phyloP scores from a whole-genome alignment of 345 rosid species.

The Alliaria petiolata region DNA sequence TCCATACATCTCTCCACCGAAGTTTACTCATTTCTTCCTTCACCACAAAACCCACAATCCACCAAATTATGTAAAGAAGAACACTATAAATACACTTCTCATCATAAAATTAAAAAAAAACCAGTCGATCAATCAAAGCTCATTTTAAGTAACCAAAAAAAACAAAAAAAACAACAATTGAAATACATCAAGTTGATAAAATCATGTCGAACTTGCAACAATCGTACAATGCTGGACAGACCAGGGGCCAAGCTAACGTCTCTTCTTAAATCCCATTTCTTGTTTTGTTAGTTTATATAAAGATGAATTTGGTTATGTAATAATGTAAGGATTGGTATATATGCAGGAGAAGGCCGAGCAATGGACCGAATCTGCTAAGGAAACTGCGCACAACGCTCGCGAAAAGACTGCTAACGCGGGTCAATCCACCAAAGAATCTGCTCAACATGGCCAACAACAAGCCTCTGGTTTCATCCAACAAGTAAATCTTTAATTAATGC shows the following conservation, averaged over 20 bases:
- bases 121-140: not conserved
- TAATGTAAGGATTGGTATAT: not conserved
- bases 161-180: not conserved
- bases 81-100: conserved; percentile 1
- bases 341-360: conserved; percentile 26
- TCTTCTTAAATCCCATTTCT: conserved; percentile 6
- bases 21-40: conserved; percentile 1
- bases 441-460: conserved; percentile 30
- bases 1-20: conserved; percentile 11
- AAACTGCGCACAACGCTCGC: conserved; percentile 14
- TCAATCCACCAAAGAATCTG: conserved; percentile 32
- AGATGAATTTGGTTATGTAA: not conserved
- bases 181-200: not conserved
- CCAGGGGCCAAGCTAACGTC: conserved; percentile 26
- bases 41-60: conserved; percentile 11
- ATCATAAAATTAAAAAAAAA: not conserved
- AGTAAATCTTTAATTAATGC: not conserved
- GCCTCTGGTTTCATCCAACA: conserved; percentile 28
- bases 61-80: not conserved
- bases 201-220: conserved; percentile 31
- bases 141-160: not conserved
- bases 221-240: conserved; percentile 31
- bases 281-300: not conserved
- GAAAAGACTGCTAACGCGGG: conserved; percentile 21
- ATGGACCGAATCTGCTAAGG: conserved; percentile 31